Conservation (phyloP, 345 rosid species). For the Rhodomyrtus tomentosa region DNA sequence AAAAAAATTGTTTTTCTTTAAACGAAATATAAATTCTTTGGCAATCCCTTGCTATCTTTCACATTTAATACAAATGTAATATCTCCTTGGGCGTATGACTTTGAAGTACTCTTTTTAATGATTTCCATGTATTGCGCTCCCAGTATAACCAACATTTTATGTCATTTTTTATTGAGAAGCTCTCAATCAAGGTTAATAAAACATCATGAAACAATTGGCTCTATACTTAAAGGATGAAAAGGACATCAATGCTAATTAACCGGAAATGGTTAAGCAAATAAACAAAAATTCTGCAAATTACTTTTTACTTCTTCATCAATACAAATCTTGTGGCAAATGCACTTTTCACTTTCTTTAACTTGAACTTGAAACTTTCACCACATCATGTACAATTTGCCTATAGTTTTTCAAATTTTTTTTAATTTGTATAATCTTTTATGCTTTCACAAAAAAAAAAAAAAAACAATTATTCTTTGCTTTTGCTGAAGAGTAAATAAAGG, state of each 20-base stretch:
- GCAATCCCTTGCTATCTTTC: not conserved
- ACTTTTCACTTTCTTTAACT: not conserved
- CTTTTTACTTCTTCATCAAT: not conserved
- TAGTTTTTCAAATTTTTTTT: not conserved
- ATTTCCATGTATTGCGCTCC: not conserved
- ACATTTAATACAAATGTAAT: not conserved
- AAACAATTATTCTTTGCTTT: not conserved
- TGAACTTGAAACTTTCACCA: not conserved
- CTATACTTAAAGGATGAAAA: not conserved
- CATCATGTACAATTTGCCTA: not conserved
- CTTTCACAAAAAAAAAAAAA: not conserved
- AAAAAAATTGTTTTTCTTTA: not conserved
- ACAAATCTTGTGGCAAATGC: not conserved
- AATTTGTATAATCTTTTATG: not conserved
- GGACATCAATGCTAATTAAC: not conserved
- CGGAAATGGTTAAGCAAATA: not conserved
- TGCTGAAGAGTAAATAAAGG: not conserved
- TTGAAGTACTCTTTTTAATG: not conserved
- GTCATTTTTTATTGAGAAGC: not conserved
- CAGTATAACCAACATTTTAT: not conserved
- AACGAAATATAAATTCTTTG: not conserved
- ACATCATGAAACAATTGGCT: not conserved
- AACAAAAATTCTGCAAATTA: not conserved
- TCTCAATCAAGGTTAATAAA: not conserved
- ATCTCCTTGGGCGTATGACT: not conserved